Evolutionary conservation across 179 eudicot genomes (phyloP).

Genomic region (Spergularia azorica): DNA sequence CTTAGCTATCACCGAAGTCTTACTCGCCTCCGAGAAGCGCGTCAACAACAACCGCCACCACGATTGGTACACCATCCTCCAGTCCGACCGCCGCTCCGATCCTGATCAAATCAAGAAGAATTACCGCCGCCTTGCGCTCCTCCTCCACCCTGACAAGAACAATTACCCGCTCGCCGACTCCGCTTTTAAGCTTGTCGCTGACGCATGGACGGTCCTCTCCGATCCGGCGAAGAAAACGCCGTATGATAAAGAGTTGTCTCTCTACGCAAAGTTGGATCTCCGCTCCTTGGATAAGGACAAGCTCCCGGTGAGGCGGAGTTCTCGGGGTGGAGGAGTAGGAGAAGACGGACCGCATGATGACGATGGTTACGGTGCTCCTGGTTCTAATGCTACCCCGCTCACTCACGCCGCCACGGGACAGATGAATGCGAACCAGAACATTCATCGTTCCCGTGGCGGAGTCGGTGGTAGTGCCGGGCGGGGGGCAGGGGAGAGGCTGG

Average conservation of each 20-base stretch:
- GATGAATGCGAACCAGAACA: no score
- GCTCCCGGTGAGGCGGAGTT: slow-evolving; percentile 53
- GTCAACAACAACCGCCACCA: slow-evolving; percentile 44
- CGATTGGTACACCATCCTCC: slow-evolving; percentile 74
- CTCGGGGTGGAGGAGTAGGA: background rate
- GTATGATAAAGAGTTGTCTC: slow-evolving; percentile 46
- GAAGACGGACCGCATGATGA: background rate
- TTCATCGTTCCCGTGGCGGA: background rate
- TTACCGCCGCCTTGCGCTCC: slow-evolving; percentile 80
- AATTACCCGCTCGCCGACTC: slow-evolving; percentile 52
- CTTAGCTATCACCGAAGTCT: slow-evolving; percentile 70
- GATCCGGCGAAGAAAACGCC: slow-evolving; percentile 34
- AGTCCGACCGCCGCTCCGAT: slow-evolving; percentile 52
- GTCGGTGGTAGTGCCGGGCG: background rate
- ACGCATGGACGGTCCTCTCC: slow-evolving; percentile 69
- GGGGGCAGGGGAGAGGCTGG: background rate
- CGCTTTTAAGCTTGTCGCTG: slow-evolving; percentile 77
- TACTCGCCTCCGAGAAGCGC: slow-evolving; percentile 63
- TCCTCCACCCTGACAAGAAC: slow-evolving; percentile 86
- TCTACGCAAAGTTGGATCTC: slow-evolving; percentile 52
- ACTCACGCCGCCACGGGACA: background rate
- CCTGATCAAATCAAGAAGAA: slow-evolving; percentile 55
- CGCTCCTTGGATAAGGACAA: slow-evolving; percentile 35
- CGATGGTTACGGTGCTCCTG: slow-evolving; percentile 14
- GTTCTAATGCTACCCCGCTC: background rate